Evolutionary conservation across 1,139 yeast genomes (phyloP), one percentile per base, ranked within the genome.

Genomic region (Magnusiomyces clavatus): DNA sequence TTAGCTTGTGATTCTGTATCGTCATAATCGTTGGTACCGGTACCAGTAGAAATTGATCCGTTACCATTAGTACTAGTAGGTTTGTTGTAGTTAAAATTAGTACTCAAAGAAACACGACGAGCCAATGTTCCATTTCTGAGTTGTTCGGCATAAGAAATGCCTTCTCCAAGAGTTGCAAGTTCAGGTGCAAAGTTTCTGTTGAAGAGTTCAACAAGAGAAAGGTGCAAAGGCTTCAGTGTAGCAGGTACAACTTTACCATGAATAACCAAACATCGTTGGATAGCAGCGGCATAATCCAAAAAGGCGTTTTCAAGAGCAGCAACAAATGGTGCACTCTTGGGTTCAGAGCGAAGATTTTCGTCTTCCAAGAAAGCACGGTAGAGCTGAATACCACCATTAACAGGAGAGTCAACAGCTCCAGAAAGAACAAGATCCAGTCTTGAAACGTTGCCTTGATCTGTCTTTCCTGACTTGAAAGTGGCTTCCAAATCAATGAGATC

Each of bases 371-470:
- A 86, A 1, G 78, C 77, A 55, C 92, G 77, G 69, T 86, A 88
- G 62, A 86, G 88, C 4, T 88, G 87, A 58, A 88, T 87, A 54
- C 96, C 96, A 40, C 96, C 96, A 66, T 88, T 88, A 11, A 88
- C 94, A 5, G 96, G 96, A 0, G 96, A 82, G 64, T 88, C 95
- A 53, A 88, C 92, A 0, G 96, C 86, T 47, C 96, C 96, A 0
- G 92, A 80, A 51, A 88, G 73, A 59, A 82, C 83, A 68, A 95
- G 76, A 11, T 92, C 85, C 54, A 88, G 74, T 64, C 83, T 89
- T 3, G 67, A 59, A 8, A 61, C 57, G 5, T 59, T 56, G 37
- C 63, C 77, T 76, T 67, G 85, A 77, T 54, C 80, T 65, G 10
- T 82, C 69, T 68, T 55, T 58, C 79, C 70, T 38, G 35, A 35